These are phyloP conservation scores for Myriosclerotinia scirpicola DNA, from an alignment of 2,329 filamentous ascomycete genomes.

Conservation along the genomic window DNA sequence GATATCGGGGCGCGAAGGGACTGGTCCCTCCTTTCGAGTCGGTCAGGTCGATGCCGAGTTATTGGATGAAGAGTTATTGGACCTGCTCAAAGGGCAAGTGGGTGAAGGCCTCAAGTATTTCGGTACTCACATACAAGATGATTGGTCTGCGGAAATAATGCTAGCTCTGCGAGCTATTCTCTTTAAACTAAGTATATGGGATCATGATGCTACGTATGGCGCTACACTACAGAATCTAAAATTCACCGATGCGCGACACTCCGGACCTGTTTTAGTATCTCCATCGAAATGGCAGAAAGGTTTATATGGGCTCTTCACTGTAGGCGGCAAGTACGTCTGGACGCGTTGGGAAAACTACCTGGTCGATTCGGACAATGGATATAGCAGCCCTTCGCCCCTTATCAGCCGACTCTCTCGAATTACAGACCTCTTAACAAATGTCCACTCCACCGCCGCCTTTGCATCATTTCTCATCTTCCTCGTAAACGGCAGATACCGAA, in stretches of 20 bases:
- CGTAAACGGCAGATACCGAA: constrained; percentile 86
- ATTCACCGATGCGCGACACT: constrained; percentile 78
- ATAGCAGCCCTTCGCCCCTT: constrained; percentile 57
- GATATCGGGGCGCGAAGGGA: constrained; percentile 72
- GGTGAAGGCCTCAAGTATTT: constrained; percentile 87
- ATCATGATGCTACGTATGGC: constrained; percentile 92
- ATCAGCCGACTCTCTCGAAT: constrained; percentile 62
- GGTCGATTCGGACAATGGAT: constrained; percentile 72
- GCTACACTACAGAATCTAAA: constrained; percentile 88
- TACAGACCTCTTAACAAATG: constrained; percentile 67
- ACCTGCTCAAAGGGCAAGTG: constrained; percentile 82
- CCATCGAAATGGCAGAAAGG: constrained; percentile 83
- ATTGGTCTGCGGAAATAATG: constrained; percentile 84
- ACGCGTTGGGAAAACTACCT: constrained; percentile 88
- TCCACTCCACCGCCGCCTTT: constrained; percentile 80
- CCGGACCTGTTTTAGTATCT: constrained; percentile 60
- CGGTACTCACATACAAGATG: constrained; percentile 74
- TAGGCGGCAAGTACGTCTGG: constrained; percentile 88
- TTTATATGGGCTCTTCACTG: constrained; percentile 79
- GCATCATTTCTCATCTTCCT: constrained; percentile 88
- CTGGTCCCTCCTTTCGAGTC: constrained; percentile 83
- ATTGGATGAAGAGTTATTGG: constrained; percentile 86
- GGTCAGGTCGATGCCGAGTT: constrained; percentile 95
- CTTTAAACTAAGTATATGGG: constrained; percentile 96
- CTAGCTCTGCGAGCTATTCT: constrained; percentile 73